Percentiles rank a stretch among this genome's conserved stretches.
These are phyloP conservation scores for Persicaria maculosa DNA, from an alignment of 148 eudicot genomes.

Conservation along the genomic window DNA sequence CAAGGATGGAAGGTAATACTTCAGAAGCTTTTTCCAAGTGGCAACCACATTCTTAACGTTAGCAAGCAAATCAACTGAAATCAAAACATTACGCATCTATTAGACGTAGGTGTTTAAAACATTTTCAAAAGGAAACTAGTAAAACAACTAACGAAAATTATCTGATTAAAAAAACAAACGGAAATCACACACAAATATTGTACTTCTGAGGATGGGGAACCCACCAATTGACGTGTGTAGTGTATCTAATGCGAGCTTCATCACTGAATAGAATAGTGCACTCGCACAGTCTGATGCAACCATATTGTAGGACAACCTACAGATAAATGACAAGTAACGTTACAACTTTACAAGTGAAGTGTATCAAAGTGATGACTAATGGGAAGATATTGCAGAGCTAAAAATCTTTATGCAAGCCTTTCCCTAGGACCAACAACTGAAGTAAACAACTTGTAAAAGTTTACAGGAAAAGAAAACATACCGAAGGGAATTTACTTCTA, in stretches of 20 bases:
- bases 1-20: conserved; percentile 54
- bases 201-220: conserved; percentile 18
- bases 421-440: background rate
- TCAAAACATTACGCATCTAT: background rate
- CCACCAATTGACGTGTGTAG: conserved; percentile 59
- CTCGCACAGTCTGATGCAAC: conserved; percentile 73
- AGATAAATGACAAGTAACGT: conserved; percentile 8
- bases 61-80: conserved; percentile 48
- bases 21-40: conserved; percentile 63
- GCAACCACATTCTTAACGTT: conserved; percentile 38
- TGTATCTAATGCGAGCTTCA: conserved; percentile 64
- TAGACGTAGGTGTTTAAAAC: background rate
- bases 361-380: background rate
- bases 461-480: conserved; percentile 21
- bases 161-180: background rate
- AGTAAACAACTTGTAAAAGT: background rate
- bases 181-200: background rate
- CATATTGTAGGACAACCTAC: conserved; percentile 81
- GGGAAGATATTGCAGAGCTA: background rate
- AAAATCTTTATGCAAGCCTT: background rate
- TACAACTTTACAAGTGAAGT: background rate
- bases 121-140: background rate
- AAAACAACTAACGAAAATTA: background rate
- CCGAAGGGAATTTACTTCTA: conserved; percentile 91
- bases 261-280: conserved; percentile 79